Base-by-base conservation (phyloP, 352 stramenopile genomes). In the Globisporangium okanoganense region DNA sequence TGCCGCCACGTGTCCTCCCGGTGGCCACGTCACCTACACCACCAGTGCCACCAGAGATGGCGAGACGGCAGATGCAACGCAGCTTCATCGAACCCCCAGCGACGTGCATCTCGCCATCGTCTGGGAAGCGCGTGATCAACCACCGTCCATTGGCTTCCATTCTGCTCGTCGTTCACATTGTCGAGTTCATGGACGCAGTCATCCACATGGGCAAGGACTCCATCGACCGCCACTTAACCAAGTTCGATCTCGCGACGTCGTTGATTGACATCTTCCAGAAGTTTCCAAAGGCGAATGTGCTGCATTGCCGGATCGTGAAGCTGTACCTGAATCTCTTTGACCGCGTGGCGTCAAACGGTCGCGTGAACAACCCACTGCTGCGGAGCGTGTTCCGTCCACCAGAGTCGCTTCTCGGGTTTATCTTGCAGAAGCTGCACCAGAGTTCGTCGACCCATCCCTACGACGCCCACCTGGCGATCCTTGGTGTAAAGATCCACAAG, bases 401-500 rank as follows among this genome's bases (percentile, higher is more conserved):
- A 2, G 75, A 85, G 56, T 90, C 80, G 1, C 71, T 92, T 20
- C 62, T 90, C 45, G 71, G 75, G 25, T 90, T 88, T 25, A 88
- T 92, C 53, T 69, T 88, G 63, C 68, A 72, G 33, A 90, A 90
- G 53, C 48, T 92, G 13, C 55, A 86, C 54, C 60, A 72, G 12
- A 90, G 73, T 35, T 60, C 63, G 8, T 71, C 70, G 20, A 71
- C 64, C 7, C 82, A 88, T 44, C 71, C 73, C 12, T 92, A 89
- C 47, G 82, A 90, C 35, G 75, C 80, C 12, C 82, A 92, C 64
- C 58, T 92, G 29, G 75, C 82, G 16, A 88, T 92, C 38, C 71
- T 92, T 40, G 82, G 80, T 2, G 80, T 92, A 4, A 90, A 90
- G 35, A 90, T 92, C 57, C 78, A 87, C 56, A 89, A 88, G 60